Base-by-base conservation (phyloP, 345 rosid genomes). In the Diplotaxis tenuifolia region DNA sequence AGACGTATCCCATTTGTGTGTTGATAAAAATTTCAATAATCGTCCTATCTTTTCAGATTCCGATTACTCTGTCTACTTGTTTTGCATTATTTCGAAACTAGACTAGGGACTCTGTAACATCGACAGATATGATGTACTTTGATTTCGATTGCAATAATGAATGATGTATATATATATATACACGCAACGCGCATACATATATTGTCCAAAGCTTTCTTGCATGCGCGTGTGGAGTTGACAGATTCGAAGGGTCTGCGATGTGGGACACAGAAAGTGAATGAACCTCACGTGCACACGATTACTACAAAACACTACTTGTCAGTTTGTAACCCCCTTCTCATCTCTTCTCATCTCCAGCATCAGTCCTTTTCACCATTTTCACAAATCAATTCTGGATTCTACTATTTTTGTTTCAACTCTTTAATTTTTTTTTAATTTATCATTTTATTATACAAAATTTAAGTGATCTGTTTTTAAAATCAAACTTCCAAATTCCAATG, bases 201-300 rank as follows among this genome's bases (percentile, higher is more conserved):
- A 54, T 21, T 19, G 14, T 22, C 2, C 19, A 23, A 6, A 52
- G 63, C 40, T 63, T 62, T 55, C 53, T 70, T 76, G 67, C 71
- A 64, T 64, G 75, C 75, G 67, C 66, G 67, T 70, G 54, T 64
- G 7, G 67, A 57, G 57, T 42, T 62, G 80, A 65, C 75, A 76
- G 69, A 68, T 70, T 61, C 6, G 59, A 29, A 50, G 32, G 32
- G 73, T 69, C 70, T 62, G 59, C 21, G 38, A 42, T 54, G 75
- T 76, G 57, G 72, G 80, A 64, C 68, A 62, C 53, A 14, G 0
- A 55, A 45, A 64, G 57, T 70, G 59, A 76, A 76, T 70, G 31
- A 59, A 23, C 16, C 75, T 76, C 75, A 76, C 80, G 80, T 76
- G 80, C 75, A 57, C 70, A 45, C 71, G 66, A 64, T 56, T 57